Conservation (phyloP, 306 rosid genomes). For the Sesbania bispinosa region DNA sequence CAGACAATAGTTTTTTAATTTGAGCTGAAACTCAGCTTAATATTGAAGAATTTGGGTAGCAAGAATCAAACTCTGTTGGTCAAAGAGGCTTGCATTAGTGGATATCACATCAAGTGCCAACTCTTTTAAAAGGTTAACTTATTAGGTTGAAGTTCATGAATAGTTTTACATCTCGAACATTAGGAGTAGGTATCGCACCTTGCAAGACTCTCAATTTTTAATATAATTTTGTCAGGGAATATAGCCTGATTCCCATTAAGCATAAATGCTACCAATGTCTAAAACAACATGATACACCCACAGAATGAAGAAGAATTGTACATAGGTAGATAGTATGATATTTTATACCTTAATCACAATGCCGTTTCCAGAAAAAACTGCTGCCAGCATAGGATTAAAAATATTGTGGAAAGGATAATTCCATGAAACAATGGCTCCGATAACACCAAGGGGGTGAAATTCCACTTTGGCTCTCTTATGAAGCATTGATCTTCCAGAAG, state of each 20-base stretch:
- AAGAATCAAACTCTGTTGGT: background rate
- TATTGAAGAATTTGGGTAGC: background rate
- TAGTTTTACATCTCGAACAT: background rate
- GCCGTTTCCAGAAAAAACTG: slow-evolving; percentile 85
- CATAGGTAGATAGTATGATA: background rate
- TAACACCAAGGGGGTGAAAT: slow-evolving; percentile 90
- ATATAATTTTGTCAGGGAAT: background rate
- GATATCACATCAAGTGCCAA: background rate
- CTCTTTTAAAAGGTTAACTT: background rate
- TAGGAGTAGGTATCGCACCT: background rate
- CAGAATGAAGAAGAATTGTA: background rate
- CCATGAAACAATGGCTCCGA: slow-evolving; percentile 95
- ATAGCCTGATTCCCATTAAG: slow-evolving; percentile 9
- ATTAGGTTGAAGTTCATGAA: background rate
- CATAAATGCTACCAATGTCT: background rate
- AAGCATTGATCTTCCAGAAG: slow-evolving; percentile 77
- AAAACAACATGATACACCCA: background rate
- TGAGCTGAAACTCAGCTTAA: background rate
- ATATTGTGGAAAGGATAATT: slow-evolving; percentile 91
- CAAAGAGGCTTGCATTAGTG: background rate
- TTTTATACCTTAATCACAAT: slow-evolving; percentile 76
- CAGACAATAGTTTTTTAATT: background rate
- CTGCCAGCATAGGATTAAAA: slow-evolving; percentile 91
- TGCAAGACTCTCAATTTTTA: background rate
- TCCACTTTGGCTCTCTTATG: slow-evolving; percentile 88